phyloP scores from a whole-genome alignment of 2,329 filamentous ascomycete genomes.

The Trichoderma atroviride region DNA sequence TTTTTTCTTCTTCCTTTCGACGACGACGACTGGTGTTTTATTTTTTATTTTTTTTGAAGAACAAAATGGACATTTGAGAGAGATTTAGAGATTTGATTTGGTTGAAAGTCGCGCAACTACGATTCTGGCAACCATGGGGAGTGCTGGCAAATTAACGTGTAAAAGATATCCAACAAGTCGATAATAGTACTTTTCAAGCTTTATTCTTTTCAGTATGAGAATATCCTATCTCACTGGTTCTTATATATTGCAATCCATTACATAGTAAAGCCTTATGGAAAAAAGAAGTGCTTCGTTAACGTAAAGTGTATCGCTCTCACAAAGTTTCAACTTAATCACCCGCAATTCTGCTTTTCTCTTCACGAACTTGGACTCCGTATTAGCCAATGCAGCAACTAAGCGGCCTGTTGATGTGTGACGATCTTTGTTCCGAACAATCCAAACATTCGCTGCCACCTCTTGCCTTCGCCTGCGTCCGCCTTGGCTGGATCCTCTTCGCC shows the following conservation, averaged over 20 bases:
- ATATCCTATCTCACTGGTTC: neutral
- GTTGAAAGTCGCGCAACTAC: neutral
- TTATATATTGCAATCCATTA: neutral
- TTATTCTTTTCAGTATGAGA: neutral
- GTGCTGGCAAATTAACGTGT: neutral
- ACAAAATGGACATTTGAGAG: neutral
- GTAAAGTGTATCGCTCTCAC: neutral
- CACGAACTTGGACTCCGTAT: conserved; percentile 61
- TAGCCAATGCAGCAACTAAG: conserved; percentile 73
- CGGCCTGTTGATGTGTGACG: conserved; percentile 52
- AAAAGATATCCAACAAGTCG: conserved; percentile 5
- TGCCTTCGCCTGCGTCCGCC: conserved; percentile 49
- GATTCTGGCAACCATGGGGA: neutral
- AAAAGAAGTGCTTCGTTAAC: neutral
- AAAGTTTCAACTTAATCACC: neutral
- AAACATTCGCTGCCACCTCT: conserved; percentile 65
- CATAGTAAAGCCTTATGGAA: neutral
- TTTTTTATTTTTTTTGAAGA: no score
- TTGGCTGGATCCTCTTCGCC: conserved; percentile 44
- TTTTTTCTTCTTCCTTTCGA: neutral
- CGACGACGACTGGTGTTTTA: neutral
- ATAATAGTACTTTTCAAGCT: neutral
- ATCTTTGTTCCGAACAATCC: conserved; percentile 68
- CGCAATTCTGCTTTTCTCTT: conserved; percentile 27
- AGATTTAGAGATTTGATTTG: neutral